A percentile compares a stretch with the other conserved stretches of the same genome.
These are phyloP conservation scores for Beauveria asiatica DNA, from an alignment of 2,329 filamentous ascomycete genomes.

Conservation along the genomic window DNA sequence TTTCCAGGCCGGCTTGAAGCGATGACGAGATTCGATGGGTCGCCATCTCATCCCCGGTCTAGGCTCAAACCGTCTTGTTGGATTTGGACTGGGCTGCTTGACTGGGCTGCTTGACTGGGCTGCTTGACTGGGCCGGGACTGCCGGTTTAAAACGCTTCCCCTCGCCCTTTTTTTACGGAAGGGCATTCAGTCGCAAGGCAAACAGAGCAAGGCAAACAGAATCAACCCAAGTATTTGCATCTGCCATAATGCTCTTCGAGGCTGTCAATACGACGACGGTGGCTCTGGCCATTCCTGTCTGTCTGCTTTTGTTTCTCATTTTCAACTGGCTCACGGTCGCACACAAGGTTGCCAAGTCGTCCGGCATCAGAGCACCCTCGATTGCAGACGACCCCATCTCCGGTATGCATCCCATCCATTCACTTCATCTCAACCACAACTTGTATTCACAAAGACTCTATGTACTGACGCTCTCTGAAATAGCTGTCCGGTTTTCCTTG, in stretches of 20 bases:
- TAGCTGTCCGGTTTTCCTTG: background rate
- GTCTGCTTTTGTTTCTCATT: background rate
- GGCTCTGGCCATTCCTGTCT: slow-evolving; percentile 3
- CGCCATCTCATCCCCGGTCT: background rate
- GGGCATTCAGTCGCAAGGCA: background rate
- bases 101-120: background rate
- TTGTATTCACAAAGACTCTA: background rate
- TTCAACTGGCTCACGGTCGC: background rate
- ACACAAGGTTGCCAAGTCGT: slow-evolving; percentile 3
- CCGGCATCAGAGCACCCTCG: slow-evolving; percentile 2
- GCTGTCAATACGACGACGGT: background rate
- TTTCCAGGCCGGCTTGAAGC: background rate
- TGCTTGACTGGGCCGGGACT: background rate
- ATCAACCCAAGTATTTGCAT: background rate
- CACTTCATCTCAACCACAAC: background rate
- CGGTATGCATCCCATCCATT: background rate
- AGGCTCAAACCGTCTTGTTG: background rate
- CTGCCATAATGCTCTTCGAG: background rate
- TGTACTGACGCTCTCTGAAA: background rate
- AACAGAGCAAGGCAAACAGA: background rate
- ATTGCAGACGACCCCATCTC: slow-evolving; percentile 3
- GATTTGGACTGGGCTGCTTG: background rate
- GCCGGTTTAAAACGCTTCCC: background rate
- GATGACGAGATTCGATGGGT: background rate
- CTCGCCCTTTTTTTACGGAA: background rate